Conservation (phyloP, 176 grass and related monocot genomes). For the Oropetium thomaeum region DNA sequence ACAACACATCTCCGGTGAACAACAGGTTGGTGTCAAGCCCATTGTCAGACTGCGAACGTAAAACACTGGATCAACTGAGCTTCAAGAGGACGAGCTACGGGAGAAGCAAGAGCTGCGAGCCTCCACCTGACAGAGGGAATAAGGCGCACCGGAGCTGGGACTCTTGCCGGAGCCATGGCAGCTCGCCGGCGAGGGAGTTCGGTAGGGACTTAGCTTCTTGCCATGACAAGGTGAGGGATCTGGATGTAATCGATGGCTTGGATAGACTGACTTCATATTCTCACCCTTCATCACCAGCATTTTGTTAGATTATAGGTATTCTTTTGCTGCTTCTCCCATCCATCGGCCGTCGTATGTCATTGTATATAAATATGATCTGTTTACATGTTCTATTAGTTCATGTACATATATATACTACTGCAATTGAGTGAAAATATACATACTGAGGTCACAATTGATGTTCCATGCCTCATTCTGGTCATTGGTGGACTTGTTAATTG, state of each 20-base stretch:
- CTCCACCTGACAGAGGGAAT: not conserved
- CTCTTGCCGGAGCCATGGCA: conserved; percentile 62
- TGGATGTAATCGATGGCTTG: conserved; percentile 94
- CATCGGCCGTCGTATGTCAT: conserved; percentile 5
- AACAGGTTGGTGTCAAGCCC: not conserved
- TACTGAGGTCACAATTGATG: conserved; percentile 16
- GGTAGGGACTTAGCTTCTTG: not conserved
- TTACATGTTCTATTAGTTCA: conserved; percentile 3
- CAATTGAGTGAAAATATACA: conserved; percentile 27
- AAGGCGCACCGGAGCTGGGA: conserved; percentile 43
- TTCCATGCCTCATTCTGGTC: no score
- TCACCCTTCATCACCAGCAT: conserved; percentile 17
- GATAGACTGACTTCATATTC: conserved; percentile 38
- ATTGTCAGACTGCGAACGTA: conserved; percentile 45
- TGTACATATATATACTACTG: conserved; percentile 24
- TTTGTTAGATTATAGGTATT: conserved; percentile 50
- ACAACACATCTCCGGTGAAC: conserved; percentile 42
- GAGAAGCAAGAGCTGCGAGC: conserved; percentile 76
- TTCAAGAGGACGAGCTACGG: conserved; percentile 38
- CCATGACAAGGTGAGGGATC: conserved; percentile 44
- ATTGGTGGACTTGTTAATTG: no score
- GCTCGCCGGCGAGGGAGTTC: conserved; percentile 61
- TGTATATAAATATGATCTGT: conserved; percentile 15
- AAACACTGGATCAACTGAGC: conserved; percentile 48
- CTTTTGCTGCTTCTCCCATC: conserved; percentile 25